Conservation (phyloP, 768 basidiomycete genomes). For the Gyrodon lividus region DNA sequence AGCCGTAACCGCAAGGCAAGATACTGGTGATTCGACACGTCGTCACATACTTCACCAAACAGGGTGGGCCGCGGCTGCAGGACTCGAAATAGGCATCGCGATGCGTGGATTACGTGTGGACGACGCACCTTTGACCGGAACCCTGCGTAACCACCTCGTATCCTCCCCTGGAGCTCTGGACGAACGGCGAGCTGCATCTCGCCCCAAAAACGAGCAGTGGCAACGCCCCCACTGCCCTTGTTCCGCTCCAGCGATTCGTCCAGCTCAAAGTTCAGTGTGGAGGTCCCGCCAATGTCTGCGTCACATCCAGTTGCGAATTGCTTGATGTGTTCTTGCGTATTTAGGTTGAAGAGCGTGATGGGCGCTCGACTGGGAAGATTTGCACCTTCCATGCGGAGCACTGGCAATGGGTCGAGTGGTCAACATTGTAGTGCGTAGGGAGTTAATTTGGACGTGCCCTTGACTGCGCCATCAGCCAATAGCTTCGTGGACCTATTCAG, state of each 20-base stretch:
- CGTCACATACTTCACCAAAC: slow-evolving; percentile 84
- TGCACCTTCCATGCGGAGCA: slow-evolving; percentile 76
- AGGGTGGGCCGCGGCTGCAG: slow-evolving; percentile 72
- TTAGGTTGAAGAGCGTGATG: slow-evolving; percentile 65
- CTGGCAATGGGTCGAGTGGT: slow-evolving; percentile 36
- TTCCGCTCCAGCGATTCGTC: slow-evolving; percentile 51
- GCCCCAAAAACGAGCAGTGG: slow-evolving; percentile 77
- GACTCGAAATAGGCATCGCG: not conserved
- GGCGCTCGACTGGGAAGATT: slow-evolving; percentile 59
- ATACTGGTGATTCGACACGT: slow-evolving; percentile 79
- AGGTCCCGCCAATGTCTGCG: slow-evolving; percentile 82
- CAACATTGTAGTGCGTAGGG: slow-evolving; percentile 5
- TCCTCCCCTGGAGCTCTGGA: slow-evolving; percentile 60
- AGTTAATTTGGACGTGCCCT: slow-evolving; percentile 34
- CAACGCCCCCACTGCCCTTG: slow-evolving; percentile 42
- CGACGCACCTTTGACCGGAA: slow-evolving; percentile 75
- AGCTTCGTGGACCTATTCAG: slow-evolving; percentile 40
- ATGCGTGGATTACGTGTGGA: not conserved
- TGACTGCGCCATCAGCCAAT: slow-evolving; percentile 40
- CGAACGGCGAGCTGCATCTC: slow-evolving; percentile 71
- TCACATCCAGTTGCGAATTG: slow-evolving; percentile 83
- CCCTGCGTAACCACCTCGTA: slow-evolving; percentile 88
- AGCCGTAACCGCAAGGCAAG: slow-evolving; percentile 78
- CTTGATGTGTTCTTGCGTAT: slow-evolving; percentile 53
- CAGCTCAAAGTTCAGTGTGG: slow-evolving; percentile 74